Base-by-base conservation (phyloP, 73 alveolate species). In the Uronychia setigera region DNA sequence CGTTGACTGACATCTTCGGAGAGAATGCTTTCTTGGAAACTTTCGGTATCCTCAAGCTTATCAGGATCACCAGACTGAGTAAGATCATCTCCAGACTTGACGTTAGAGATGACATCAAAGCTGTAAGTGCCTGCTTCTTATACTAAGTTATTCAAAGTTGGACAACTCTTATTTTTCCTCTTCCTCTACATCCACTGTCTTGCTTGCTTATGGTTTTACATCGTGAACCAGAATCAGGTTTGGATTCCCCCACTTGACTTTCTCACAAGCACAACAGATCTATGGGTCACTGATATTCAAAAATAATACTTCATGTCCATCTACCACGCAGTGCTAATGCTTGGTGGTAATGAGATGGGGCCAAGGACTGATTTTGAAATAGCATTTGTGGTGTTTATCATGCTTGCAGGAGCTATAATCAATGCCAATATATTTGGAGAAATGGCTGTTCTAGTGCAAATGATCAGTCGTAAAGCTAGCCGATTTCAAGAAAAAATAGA, bases 261-360 rank as follows among this genome's bases (percentile, higher is more conserved):
- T 31, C 9, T 59, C 30, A 30, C 28, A 1, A 29, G 32, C 89
- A 33, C 76, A 59, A 84, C 79, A 84, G 67, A 59, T 30, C 58
- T 74, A 74, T 76, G 80, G 59, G 59, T n/a, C 57, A 25, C 60
- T 13, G 5, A 26, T 46, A n/a, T 31, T 26, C 1, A 67, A 26
- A 27, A 59, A 59, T 81, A 90, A 58, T 90, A 90, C 74, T 78
- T 74, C 32, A 84, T 85, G 19, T 58, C 83, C 32, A 11, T 90
- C 33, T 90, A 90, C 81, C 28, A 76, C 33, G 80, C 95, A 1
- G 87, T 90, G 32, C 82, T 90, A 35, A 85, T 90, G 93, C 58
- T 90, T 1, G 90, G 86, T 58, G 92, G 92, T 0, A 90, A 86
- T 59, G 95, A 90, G 58, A 90, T 86, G 58, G 92, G 90, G 0